These are phyloP conservation scores for Neofusicoccum cordaticola DNA, from an alignment of 2,329 filamentous ascomycete species.

Conservation along the genomic window DNA sequence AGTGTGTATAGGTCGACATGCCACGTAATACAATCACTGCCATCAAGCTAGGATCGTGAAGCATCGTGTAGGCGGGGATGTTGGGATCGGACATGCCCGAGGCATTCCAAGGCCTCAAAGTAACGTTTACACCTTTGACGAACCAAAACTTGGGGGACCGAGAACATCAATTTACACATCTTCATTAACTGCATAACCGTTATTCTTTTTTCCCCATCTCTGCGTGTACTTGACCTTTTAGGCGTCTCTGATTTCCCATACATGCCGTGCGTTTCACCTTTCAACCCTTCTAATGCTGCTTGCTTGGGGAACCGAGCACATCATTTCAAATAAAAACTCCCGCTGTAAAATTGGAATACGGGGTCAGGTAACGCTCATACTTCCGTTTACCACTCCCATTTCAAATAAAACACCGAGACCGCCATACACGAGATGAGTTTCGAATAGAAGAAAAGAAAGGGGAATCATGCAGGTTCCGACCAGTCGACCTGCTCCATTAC, in stretches of 20 bases:
- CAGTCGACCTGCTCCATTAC: constrained; percentile 95
- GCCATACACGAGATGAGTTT: not conserved
- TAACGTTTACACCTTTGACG: too few relatives aligned
- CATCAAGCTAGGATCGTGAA: too few relatives aligned
- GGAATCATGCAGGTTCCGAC: constrained; percentile 64
- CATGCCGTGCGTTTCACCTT: not conserved
- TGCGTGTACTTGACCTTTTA: not conserved
- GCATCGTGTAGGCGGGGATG: too few relatives aligned
- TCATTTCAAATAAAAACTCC: not conserved
- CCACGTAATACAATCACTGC: too few relatives aligned
- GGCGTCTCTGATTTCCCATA: not conserved
- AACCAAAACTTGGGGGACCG: too few relatives aligned
- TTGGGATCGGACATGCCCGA: too few relatives aligned
- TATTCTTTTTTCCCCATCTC: constrained; percentile 3
- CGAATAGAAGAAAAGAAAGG: not conserved
- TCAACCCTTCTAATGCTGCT: constrained; percentile 7
- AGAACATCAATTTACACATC: not conserved
- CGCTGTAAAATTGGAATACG: not conserved
- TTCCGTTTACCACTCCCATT: not conserved
- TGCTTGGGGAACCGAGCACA: not conserved
- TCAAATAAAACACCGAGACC: not conserved
- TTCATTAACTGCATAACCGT: constrained; percentile 11
- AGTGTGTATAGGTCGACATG: too few relatives aligned
- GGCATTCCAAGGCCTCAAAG: too few relatives aligned
- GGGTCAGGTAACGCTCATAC: not conserved